Conservation (phyloP, 1,139 yeast genomes). For the Meyerozyma smithsonii region DNA sequence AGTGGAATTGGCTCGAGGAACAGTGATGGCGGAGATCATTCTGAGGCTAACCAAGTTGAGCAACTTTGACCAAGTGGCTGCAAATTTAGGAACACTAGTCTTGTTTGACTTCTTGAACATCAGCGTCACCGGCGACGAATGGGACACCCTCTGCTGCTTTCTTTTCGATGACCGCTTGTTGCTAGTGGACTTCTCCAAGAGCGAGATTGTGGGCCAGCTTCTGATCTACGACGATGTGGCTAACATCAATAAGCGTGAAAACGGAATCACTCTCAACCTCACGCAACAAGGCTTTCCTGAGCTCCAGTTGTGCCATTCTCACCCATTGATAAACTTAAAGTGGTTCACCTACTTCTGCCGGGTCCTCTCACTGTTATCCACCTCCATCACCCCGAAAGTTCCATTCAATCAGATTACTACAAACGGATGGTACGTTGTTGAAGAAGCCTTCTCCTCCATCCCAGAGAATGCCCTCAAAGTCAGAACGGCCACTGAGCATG, state of each 20-base stretch:
- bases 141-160: constrained; percentile 33
- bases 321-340: constrained; percentile 33
- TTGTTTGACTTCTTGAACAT: constrained; percentile 43
- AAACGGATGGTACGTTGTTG: constrained; percentile 43
- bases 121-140: constrained; percentile 30
- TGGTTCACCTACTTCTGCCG: constrained; percentile 33
- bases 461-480: constrained; percentile 39
- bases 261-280: constrained; percentile 32
- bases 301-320: constrained; percentile 31
- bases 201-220: constrained; percentile 31
- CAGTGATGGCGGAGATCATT: neutral
- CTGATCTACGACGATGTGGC: constrained; percentile 30
- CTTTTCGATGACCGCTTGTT: constrained; percentile 38
- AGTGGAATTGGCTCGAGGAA: neutral
- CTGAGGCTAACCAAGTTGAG: neutral
- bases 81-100: neutral
- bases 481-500: constrained; percentile 28
- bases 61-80: neutral
- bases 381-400: constrained; percentile 15
- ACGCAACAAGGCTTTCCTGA: constrained; percentile 43
- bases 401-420: constrained; percentile 47
- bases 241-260: constrained; percentile 19
- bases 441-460: constrained; percentile 18
- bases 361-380: constrained; percentile 8
- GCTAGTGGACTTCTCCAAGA: constrained; percentile 25